Evolutionary conservation across 179 eudicot genomes (phyloP).

Genomic region (Silene vulgaris): DNA sequence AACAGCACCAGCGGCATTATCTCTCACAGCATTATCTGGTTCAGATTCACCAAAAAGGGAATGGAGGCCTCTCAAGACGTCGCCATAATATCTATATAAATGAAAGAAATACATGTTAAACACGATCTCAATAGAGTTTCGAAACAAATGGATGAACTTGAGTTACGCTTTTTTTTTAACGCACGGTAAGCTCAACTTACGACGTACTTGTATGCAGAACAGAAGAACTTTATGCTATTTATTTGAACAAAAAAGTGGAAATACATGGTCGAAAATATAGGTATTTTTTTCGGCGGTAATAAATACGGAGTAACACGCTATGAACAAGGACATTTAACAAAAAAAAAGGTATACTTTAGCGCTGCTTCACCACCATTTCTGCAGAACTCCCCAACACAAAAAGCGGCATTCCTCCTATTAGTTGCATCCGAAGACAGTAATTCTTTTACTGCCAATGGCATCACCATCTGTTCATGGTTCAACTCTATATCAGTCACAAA

Average conservation of each 20-base stretch:
- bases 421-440: slow-evolving; percentile 68
- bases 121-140: background rate
- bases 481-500: slow-evolving; percentile 14
- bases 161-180: background rate
- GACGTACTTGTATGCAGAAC: background rate
- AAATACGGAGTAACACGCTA: background rate
- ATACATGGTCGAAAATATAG: background rate
- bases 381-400: slow-evolving; percentile 90
- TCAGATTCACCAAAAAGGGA: slow-evolving; percentile 85
- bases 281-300: background rate
- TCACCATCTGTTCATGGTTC: slow-evolving; percentile 53
- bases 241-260: background rate
- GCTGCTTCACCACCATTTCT: slow-evolving; percentile 84
- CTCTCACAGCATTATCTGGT: slow-evolving; percentile 96
- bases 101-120: slow-evolving; percentile 25
- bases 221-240: background rate
- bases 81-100: slow-evolving; percentile 61
- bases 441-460: slow-evolving; percentile 88
- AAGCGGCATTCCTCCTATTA: slow-evolving; percentile 96
- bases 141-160: background rate
- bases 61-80: slow-evolving; percentile 62
- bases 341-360: slow-evolving; percentile 53
- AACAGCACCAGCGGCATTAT: slow-evolving; percentile 98
- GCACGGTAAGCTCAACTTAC: background rate
- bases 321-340: background rate